phyloP scores from a whole-genome alignment of 345 rosid genomes.

The Salix purpurea region DNA sequence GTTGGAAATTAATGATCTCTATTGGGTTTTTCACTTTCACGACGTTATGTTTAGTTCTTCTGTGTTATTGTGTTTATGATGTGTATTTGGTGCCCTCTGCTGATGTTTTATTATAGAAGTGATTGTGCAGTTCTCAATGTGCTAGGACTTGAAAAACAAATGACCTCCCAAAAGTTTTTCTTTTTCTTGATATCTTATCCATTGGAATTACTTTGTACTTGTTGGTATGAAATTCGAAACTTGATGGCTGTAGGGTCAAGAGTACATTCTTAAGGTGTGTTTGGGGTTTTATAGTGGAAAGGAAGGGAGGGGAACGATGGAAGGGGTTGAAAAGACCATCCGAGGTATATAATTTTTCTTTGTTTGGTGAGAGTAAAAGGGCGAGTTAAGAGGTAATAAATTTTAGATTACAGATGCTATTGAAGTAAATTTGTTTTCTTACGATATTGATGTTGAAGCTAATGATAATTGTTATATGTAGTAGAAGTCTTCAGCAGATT shows the following conservation, averaged over 20 bases:
- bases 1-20: not conserved
- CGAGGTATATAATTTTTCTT: not conserved
- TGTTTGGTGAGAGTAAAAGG: not conserved
- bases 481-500: not conserved
- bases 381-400: not conserved
- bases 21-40: not conserved
- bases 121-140: not conserved
- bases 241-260: not conserved
- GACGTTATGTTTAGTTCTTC: not conserved
- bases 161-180: not conserved
- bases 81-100: not conserved
- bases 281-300: not conserved
- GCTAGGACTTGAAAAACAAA: not conserved
- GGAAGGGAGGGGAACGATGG: not conserved
- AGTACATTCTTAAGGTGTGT: not conserved
- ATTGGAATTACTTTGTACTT: not conserved
- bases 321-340: not conserved
- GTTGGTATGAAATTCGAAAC: not conserved
- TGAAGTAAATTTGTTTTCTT: not conserved
- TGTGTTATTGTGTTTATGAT: not conserved
- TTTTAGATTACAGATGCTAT: not conserved
- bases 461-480: not conserved
- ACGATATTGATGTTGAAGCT: not conserved
- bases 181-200: not conserved
- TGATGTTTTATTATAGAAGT: not conserved